Evolutionary conservation across 2,329 filamentous ascomycete genomes (phyloP).

Genomic region (Xylariaceae sp.): DNA sequence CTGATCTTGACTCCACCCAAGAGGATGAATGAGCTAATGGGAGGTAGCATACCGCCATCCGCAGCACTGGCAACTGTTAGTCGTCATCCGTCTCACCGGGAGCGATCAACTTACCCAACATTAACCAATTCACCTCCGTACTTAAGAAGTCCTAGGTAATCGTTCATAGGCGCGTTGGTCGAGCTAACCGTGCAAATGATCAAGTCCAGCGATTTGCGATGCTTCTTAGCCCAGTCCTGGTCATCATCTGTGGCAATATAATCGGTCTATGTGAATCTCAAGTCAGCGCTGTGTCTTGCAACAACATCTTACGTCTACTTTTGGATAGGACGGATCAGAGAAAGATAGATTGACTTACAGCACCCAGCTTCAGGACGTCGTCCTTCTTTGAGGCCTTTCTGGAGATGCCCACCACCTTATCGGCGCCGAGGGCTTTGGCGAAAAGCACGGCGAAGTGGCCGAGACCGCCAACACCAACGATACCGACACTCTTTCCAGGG

Average conservation of each 20-base stretch:
- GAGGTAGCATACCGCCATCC: constrained; percentile 48
- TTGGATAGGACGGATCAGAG: not conserved
- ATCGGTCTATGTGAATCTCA: constrained; percentile 34
- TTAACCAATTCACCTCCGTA: constrained; percentile 62
- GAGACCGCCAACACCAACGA: constrained; percentile 66
- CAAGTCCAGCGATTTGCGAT: constrained; percentile 53
- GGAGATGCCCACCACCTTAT: constrained; percentile 59
- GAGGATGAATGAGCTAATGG: constrained; percentile 55
- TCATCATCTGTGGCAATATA: constrained; percentile 47
- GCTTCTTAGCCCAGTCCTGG: constrained; percentile 51
- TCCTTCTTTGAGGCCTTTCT: constrained; percentile 50
- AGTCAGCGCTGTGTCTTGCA: not conserved
- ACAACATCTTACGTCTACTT: too few relatives aligned
- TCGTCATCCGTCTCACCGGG: not conserved
- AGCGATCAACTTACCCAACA: constrained; percentile 45
- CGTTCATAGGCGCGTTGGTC: constrained; percentile 55
- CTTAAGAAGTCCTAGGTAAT: constrained; percentile 62
- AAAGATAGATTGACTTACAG: constrained; percentile 24
- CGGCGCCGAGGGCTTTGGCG: constrained; percentile 64
- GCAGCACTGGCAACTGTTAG: constrained; percentile 42
- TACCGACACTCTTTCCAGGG: constrained; percentile 65
- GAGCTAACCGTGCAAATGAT: constrained; percentile 58
- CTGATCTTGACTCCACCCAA: constrained; percentile 56
- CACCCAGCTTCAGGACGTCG: constrained; percentile 57
- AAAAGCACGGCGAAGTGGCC: constrained; percentile 69